These are phyloP conservation scores for Bipolaris victoriae DNA, from an alignment of 2,329 filamentous ascomycete genomes.

Conservation along the genomic window DNA sequence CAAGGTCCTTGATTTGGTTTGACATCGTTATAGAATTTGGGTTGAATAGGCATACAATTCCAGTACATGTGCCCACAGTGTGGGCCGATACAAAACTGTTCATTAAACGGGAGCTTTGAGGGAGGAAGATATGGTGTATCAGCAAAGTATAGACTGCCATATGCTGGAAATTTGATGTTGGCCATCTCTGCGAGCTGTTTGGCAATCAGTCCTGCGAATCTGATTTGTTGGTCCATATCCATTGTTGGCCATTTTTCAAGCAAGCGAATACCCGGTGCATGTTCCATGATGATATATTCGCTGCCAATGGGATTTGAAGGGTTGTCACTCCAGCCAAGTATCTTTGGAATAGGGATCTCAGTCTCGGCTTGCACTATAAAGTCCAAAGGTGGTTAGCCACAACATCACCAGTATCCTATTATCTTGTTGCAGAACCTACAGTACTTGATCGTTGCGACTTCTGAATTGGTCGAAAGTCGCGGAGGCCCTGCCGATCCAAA, in stretches of 20 bases:
- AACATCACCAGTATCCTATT: background rate
- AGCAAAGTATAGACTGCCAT: slow-evolving; percentile 45
- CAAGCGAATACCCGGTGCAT: slow-evolving; percentile 43
- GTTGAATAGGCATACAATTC: slow-evolving; percentile 39
- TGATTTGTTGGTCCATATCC: slow-evolving; percentile 10
- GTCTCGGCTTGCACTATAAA: slow-evolving; percentile 48
- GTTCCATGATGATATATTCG: slow-evolving; percentile 52
- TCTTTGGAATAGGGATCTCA: slow-evolving; percentile 50
- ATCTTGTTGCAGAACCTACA: slow-evolving; percentile 27
- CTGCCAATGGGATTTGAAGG: slow-evolving; percentile 40
- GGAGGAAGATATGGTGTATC: slow-evolving; percentile 20
- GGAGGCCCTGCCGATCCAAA: slow-evolving; percentile 49
- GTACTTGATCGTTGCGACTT: slow-evolving; percentile 56
- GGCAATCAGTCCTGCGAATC: slow-evolving; percentile 40
- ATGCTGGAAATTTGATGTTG: slow-evolving; percentile 47
- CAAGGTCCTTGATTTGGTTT: slow-evolving; percentile 49
- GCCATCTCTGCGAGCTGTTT: slow-evolving; percentile 40
- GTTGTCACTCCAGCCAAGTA: slow-evolving; percentile 54
- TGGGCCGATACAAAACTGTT: slow-evolving; percentile 41
- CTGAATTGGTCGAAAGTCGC: slow-evolving; percentile 49
- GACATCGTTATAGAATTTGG: slow-evolving; percentile 43
- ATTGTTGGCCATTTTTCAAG: slow-evolving; percentile 45
- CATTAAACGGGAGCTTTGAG: slow-evolving; percentile 18
- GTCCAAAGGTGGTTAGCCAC: slow-evolving; percentile 15
- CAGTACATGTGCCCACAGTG: slow-evolving; percentile 41